phyloP scores from a whole-genome alignment of 2,329 filamentous ascomycete species.

The Mycogone perniciosa region DNA sequence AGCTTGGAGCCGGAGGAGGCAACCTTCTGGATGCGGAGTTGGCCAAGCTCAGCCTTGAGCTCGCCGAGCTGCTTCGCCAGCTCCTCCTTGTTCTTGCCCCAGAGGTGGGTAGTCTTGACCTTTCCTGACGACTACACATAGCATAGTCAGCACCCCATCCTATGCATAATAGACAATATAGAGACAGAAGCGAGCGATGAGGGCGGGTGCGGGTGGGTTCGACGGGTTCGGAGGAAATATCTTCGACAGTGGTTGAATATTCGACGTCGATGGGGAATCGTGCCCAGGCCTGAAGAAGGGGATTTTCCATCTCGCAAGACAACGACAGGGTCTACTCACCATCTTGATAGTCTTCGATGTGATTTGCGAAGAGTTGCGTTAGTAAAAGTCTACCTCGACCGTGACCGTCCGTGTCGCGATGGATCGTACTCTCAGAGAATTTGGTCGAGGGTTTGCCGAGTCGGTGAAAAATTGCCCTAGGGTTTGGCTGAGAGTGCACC shows the following conservation, averaged over 20 bases:
- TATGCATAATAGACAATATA: not conserved
- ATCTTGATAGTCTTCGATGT: conserved; percentile 41
- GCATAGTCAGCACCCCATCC: conserved; percentile 5
- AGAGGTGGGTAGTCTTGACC: conserved; percentile 95
- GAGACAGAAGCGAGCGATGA: conserved; percentile 2
- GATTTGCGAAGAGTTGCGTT: conserved; percentile 34
- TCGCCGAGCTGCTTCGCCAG: conserved; percentile 91
- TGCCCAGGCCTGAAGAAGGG: conserved; percentile 8
- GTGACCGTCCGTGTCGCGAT: conserved; percentile 31
- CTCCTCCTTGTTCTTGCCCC: conserved; percentile 99
- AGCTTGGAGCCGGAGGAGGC: conserved; percentile 92
- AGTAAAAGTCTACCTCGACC: conserved; percentile 29
- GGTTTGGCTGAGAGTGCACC: conserved; percentile 26
- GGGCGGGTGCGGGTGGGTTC: conserved; percentile 9
- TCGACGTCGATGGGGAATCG: conserved; percentile 10
- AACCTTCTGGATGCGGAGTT: conserved; percentile 98
- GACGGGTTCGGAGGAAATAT: conserved; percentile 4
- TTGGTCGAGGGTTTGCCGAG: conserved; percentile 31
- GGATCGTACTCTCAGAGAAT: conserved; percentile 27
- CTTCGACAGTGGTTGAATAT: conserved; percentile 10
- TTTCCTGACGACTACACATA: conserved; percentile 44
- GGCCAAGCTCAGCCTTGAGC: conserved; percentile 92
- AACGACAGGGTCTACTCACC: conserved; percentile 34
- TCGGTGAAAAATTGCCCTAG: conserved; percentile 33
- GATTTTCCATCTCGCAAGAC: conserved; percentile 9